These are phyloP conservation scores for Solanum sparsipilum DNA, from an alignment of 257 asterid genomes.

Conservation along the genomic window DNA sequence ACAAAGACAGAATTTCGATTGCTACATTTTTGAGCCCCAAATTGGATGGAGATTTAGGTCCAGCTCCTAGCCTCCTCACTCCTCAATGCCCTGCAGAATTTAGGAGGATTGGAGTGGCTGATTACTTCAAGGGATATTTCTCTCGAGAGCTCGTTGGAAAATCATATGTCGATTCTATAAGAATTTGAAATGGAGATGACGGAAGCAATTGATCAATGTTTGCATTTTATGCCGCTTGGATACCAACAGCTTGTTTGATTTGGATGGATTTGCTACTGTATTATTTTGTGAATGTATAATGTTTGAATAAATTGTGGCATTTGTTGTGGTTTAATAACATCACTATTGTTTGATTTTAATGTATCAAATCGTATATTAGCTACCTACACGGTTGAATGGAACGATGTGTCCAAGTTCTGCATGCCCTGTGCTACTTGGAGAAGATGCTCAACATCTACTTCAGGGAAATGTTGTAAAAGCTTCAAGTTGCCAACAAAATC, in stretches of 20 bases:
- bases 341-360: background rate
- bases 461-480: slow-evolving; percentile 3
- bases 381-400: background rate
- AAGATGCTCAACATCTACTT: slow-evolving; percentile 2
- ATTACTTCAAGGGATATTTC: slow-evolving; percentile 14
- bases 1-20: slow-evolving; percentile 30
- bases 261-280: background rate
- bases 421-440: slow-evolving; percentile 8
- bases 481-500: slow-evolving; percentile 3
- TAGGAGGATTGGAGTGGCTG: slow-evolving; percentile 17
- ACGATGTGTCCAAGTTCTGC: background rate
- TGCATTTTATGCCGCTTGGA: background rate
- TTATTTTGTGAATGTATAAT: background rate
- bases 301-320: background rate
- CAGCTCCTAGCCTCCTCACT: slow-evolving; percentile 29
- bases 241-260: background rate
- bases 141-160: slow-evolving; percentile 31
- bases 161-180: slow-evolving; percentile 24
- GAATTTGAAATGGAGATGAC: slow-evolving; percentile 3
- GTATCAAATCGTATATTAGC: background rate
- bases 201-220: background rate
- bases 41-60: slow-evolving; percentile 7
- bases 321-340: background rate
- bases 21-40: slow-evolving; percentile 23
- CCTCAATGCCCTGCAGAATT: slow-evolving; percentile 24